Evolutionary conservation across 352 stramenopile species (phyloP), one percentile per base, ranked within the genome.

Genomic region (Blastocystis sp.): DNA sequence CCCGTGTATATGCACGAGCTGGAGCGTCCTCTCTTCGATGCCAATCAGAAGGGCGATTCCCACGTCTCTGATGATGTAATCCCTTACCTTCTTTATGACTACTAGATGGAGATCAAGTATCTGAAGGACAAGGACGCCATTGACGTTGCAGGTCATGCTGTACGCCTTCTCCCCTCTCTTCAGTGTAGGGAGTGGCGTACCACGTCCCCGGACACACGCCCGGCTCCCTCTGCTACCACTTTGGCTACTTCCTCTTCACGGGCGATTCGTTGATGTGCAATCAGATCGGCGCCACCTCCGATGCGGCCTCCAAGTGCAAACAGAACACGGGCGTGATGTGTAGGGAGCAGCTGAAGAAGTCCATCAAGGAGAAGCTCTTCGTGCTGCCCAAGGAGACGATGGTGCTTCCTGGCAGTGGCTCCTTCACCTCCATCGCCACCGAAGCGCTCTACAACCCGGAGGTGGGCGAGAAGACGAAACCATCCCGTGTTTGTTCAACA

Each of bases 191-290:
- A 77, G 24, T 21, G 21, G 65, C 52, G 24, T 34, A 71, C 17
- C 7, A 38, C 40, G 71, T 57, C 24, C 77, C 77, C 28, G 77
- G 77, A 1, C 77, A 87, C 59, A 87, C 77, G 24, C 62, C 38
- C 1, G 77, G 77, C 28, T 87, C 62, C 6, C 24, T 52, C 59
- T 87, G 77, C 77, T 87, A 77, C 45, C 77, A 54, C 7, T 87
- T 87, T 52, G 77, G 77, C 28, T 71, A 45, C n/a, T 87, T 87
- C 48, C 42, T 87, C 19, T 87, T 87, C 59, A 65, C 59, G 2
- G 77, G 77, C 24, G 77, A 87, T 40, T 71, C 77, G 24, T 40
- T 87, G 42, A 71, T 87, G 40, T 63, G 52, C 24, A 66, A 60
- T 1, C 24, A 11, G 14, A 64, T 81, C 28, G 71, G 71, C 9